Evolutionary conservation across 1,284 basidiomycete species (phyloP).

Genomic region (Sporisorium exsertum): DNA sequence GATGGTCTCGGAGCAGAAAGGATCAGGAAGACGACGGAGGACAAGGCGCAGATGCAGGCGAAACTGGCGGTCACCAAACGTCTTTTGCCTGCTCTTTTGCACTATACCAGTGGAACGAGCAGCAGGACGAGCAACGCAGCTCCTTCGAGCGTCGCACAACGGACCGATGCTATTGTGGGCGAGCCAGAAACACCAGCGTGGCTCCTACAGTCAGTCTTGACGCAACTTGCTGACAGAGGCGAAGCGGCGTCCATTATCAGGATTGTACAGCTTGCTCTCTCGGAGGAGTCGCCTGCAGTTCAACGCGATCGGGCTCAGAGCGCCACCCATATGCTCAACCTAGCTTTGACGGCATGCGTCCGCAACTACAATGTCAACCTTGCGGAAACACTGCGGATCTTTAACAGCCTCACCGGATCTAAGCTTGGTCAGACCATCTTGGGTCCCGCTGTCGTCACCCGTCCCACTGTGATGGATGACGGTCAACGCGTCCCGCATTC

Average conservation of each 20-base stretch:
- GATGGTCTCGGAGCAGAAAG: neutral
- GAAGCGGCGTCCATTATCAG: constrained; percentile 18
- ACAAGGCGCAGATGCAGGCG: constrained; percentile 23
- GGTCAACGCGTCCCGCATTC: neutral
- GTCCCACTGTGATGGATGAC: neutral
- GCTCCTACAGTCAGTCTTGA: constrained; percentile 38
- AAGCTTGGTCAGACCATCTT: constrained; percentile 8
- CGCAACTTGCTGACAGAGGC: constrained; percentile 28
- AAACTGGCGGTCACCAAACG: constrained; percentile 32
- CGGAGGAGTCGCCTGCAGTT: constrained; percentile 4
- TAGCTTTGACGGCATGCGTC: constrained; percentile 18
- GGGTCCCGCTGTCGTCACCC: constrained; percentile 3
- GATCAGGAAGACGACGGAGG: constrained; percentile 1
- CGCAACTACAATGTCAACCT: constrained; percentile 14
- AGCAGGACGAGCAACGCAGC: neutral
- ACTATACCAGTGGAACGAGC: constrained; percentile 6
- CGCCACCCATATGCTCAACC: constrained; percentile 23
- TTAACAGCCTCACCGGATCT: constrained; percentile 26
- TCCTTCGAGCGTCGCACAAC: neutral
- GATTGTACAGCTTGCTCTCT: constrained; percentile 28
- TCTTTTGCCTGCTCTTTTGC: constrained; percentile 27
- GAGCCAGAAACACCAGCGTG: constrained; percentile 23
- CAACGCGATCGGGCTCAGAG: neutral
- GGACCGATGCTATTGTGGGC: too few relatives aligned
- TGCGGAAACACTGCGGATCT: constrained; percentile 24